Percentiles rank a stretch among this genome's conserved stretches.
phyloP scores from a whole-genome alignment of 1,139 yeast genomes.

The Pichia sp. region DNA sequence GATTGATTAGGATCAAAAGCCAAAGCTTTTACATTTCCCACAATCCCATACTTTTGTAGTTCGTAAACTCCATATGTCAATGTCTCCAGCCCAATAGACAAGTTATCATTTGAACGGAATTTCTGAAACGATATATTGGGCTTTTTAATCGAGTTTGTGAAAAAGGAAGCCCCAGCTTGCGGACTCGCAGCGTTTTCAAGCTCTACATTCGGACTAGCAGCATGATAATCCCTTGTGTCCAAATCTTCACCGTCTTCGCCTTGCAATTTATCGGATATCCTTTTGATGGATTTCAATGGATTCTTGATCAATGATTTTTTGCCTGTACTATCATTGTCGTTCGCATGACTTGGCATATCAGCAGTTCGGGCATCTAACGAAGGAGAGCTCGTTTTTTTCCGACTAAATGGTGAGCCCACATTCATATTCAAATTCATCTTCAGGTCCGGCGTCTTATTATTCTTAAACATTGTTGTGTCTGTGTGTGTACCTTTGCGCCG shows the following conservation, averaged over 20 bases:
- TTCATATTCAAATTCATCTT: slow-evolving; percentile 1
- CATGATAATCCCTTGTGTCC: slow-evolving; percentile 13
- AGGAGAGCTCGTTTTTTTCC: slow-evolving; percentile 3
- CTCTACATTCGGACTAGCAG: slow-evolving; percentile 15
- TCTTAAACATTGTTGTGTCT: slow-evolving; percentile 5
- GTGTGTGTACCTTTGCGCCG: no score
- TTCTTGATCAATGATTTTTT: slow-evolving; percentile 4
- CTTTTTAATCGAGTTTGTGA: slow-evolving; percentile 1
- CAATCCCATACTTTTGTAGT: slow-evolving; percentile 46
- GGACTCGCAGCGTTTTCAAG: slow-evolving; percentile 6
- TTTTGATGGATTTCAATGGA: slow-evolving; percentile 12
- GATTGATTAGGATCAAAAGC: slow-evolving; percentile 90
- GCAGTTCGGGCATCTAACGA: neutral
- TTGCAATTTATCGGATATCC: neutral
- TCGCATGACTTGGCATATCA: neutral
- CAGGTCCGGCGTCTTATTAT: slow-evolving; percentile 4
- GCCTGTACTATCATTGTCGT: no score
- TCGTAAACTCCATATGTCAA: slow-evolving; percentile 34
- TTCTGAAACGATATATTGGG: slow-evolving; percentile 13
- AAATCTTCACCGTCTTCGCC: slow-evolving; percentile 8
- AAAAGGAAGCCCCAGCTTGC: neutral
- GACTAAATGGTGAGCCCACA: slow-evolving; percentile 5
- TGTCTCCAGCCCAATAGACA: slow-evolving; percentile 32
- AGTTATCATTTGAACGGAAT: slow-evolving; percentile 19
- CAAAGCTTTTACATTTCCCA: slow-evolving; percentile 50